phyloP scores from a whole-genome alignment of 1,139 yeast species.

The Saccharomyces hybrid region DNA sequence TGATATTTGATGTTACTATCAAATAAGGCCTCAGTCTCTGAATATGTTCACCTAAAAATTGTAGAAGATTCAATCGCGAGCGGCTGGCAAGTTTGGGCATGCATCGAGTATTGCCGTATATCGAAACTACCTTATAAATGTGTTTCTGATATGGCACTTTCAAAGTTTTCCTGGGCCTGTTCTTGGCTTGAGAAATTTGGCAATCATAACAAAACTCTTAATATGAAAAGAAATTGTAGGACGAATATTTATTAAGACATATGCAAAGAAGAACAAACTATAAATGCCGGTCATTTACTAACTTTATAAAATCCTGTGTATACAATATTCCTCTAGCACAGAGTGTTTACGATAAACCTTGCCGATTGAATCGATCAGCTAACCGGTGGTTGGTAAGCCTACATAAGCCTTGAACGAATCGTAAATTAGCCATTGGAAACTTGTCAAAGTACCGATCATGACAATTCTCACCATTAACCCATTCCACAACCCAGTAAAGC shows the following conservation, averaged over 20 bases:
- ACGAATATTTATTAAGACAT: background rate
- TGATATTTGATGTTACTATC: background rate
- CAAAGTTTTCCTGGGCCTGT: background rate
- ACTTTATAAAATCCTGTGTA: background rate
- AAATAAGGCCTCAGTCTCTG: background rate
- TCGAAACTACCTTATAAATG: background rate
- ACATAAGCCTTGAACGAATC: slow-evolving; percentile 87
- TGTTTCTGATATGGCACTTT: background rate
- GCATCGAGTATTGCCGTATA: background rate
- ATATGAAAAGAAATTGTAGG: background rate
- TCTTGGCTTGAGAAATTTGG: background rate
- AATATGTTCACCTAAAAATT: too few relatives aligned
- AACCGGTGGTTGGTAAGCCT: slow-evolving; percentile 86
- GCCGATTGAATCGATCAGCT: background rate
- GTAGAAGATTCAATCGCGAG: background rate
- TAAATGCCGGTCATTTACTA: background rate
- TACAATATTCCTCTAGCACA: background rate
- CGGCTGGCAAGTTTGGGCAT: background rate
- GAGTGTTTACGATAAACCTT: background rate
- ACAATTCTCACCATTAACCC: slow-evolving; percentile 90
- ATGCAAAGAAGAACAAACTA: background rate
- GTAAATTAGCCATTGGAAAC: slow-evolving; percentile 92
- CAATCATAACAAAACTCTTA: too few relatives aligned
- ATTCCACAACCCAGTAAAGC: slow-evolving; percentile 87
- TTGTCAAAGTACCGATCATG: slow-evolving; percentile 95